Percentiles rank a stretch among this genome's conserved stretches.
Conservation (phyloP, 352 stramenopile genomes). For the Phytophthora colocasiae region DNA sequence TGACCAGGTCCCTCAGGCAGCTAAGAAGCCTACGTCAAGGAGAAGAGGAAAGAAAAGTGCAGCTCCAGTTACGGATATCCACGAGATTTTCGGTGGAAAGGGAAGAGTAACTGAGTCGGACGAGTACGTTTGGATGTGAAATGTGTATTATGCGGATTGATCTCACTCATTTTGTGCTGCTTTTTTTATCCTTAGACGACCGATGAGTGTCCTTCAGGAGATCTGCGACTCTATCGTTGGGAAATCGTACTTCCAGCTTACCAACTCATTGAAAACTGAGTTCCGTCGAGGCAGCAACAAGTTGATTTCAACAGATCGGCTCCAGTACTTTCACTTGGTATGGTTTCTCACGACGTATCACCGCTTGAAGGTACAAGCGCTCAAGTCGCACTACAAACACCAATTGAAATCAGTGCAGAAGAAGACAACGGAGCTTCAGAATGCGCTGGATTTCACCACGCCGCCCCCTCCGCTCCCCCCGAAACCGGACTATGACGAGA, state of each 20-base stretch:
- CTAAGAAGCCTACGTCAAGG: constrained; percentile 66
- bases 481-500: constrained; percentile 75
- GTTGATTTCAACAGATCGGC: constrained; percentile 82
- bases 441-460: constrained; percentile 63
- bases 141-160: not conserved
- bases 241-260: constrained; percentile 88
- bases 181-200: constrained; percentile 43
- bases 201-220: constrained; percentile 70
- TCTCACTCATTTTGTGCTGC: constrained; percentile 10
- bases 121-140: constrained; percentile 36
- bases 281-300: constrained; percentile 87
- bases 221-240: constrained; percentile 78
- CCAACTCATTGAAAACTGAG: constrained; percentile 87
- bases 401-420: constrained; percentile 63
- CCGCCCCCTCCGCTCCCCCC: constrained; percentile 40
- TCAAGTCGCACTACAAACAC: constrained; percentile 76
- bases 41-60: constrained; percentile 55
- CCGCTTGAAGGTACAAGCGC: constrained; percentile 71
- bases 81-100: constrained; percentile 80
- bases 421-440: constrained; percentile 55
- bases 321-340: constrained; percentile 90
- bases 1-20: constrained; percentile 70
- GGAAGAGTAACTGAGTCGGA: constrained; percentile 69
- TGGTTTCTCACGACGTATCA: constrained; percentile 90
- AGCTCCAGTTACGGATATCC: constrained; percentile 66